Evolutionary conservation across 768 basidiomycete species (phyloP).

Genomic region (Kwoniella dejecticola): DNA sequence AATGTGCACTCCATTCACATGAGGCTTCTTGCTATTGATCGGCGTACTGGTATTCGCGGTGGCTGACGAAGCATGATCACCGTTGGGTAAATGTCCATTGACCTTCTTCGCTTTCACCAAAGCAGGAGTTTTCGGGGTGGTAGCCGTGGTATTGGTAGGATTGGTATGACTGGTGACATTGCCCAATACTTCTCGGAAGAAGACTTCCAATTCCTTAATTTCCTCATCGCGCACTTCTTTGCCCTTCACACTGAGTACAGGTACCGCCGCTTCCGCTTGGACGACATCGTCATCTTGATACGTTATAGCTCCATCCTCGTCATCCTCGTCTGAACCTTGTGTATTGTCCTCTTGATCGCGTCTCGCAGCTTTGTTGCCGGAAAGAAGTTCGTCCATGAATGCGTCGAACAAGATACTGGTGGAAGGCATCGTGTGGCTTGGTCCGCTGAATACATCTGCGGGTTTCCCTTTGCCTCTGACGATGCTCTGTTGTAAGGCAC

Average conservation of each 20-base stretch:
- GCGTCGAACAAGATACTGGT: constrained; percentile 71
- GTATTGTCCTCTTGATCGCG: neutral
- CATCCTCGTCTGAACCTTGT: constrained; percentile 23
- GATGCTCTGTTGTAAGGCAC: constrained; percentile 22
- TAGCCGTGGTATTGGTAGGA: neutral
- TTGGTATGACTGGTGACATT: neutral
- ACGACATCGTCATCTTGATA: constrained; percentile 29
- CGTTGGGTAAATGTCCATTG: constrained; percentile 16
- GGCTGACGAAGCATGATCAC: neutral
- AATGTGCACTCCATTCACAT: neutral
- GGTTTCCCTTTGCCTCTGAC: constrained; percentile 57
- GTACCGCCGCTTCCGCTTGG: neutral
- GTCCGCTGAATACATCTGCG: constrained; percentile 64
- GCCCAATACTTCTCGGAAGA: constrained; percentile 62
- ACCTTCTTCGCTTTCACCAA: constrained; percentile 12
- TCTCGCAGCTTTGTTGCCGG: constrained; percentile 5
- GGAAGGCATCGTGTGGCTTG: constrained; percentile 76
- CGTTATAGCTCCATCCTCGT: constrained; percentile 12
- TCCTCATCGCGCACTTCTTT: constrained; percentile 63
- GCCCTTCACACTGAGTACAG: constrained; percentile 11
- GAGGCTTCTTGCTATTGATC: constrained; percentile 4
- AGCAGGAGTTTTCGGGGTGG: constrained; percentile 5
- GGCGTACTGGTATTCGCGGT: too few relatives aligned
- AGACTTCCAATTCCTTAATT: constrained; percentile 63
- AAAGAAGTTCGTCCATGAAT: constrained; percentile 61